Percentiles rank a stretch among this genome's conserved stretches.
Conservation (phyloP, 2,329 filamentous ascomycete genomes). For the Trichoderma brevicompactum region DNA sequence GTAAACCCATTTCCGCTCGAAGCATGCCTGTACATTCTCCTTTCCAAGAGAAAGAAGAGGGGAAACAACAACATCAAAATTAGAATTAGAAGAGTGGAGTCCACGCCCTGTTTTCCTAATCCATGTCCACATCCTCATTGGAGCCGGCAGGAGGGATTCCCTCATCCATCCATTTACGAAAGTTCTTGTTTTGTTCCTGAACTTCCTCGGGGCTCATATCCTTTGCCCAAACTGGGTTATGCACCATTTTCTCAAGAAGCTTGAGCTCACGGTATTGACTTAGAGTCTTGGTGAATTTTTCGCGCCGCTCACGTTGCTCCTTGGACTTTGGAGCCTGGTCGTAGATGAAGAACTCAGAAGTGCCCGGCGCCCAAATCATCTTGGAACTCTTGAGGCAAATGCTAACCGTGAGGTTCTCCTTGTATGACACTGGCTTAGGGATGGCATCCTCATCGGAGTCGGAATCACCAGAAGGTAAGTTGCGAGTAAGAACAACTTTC, state of each 20-base stretch:
- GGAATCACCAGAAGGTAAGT: constrained; percentile 65
- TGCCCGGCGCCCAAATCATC: constrained; percentile 74
- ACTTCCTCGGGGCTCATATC: constrained; percentile 78
- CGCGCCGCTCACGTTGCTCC: constrained; percentile 61
- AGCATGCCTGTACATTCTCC: constrained; percentile 22
- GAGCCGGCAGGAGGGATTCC: constrained; percentile 47
- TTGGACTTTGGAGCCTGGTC: constrained; percentile 69
- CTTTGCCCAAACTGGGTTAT: constrained; percentile 79
- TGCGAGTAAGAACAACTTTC: constrained; percentile 72
- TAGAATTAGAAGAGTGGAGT: constrained; percentile 8
- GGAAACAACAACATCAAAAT: constrained; percentile 20
- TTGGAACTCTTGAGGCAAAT: constrained; percentile 80
- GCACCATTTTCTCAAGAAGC: constrained; percentile 78
- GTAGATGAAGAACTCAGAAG: constrained; percentile 73
- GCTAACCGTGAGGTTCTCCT: constrained; percentile 71
- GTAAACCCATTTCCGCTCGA: constrained; percentile 24
- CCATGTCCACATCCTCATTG: constrained; percentile 42
- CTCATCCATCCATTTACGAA: constrained; percentile 58
- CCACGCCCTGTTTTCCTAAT: constrained; percentile 31
- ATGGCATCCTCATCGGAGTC: constrained; percentile 67
- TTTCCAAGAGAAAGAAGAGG: constrained; percentile 29
- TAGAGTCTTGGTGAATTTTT: constrained; percentile 57
- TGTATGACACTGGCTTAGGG: constrained; percentile 63
- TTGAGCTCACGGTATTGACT: constrained; percentile 69
- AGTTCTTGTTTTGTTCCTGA: constrained; percentile 72